Base-by-base conservation (phyloP, 2,329 filamentous ascomycete genomes). In the Corinectria fuckeliana region DNA sequence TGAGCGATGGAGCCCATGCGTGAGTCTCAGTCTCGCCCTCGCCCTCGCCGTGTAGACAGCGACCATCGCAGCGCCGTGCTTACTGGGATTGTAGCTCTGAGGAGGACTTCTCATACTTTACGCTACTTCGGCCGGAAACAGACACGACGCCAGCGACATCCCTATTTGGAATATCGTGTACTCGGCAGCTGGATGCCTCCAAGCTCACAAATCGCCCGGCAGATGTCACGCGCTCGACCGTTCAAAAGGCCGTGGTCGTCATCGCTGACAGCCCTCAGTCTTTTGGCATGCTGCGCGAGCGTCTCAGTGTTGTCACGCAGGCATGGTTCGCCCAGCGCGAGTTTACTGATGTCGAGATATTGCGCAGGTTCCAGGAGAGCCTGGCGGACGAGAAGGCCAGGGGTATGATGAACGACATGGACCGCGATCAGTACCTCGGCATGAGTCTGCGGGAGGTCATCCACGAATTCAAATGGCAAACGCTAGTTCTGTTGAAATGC, bases 71-170 rank as follows among this genome's bases (percentile, higher is more conserved):
- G 42, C 42, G 47, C 20, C 23, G 3, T 16, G 21, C 34, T n/a
- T 58, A 56, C 67, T 69, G 52, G 70, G 58, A 54, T 34, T 69
- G 93, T 71, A 95, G 91, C 56, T 89, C 91, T 20, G 90, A 90
- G 58, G 95, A 99, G 78, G 95, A 98, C 78, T 99, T 98, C 81
- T 97, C 93, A 50, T 99, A 99, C 80, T 99, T 99, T 76, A 98
- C 94, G 8, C 87, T 99, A 50, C 84, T 92, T 58, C 86, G 87
- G 26, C 87, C 88, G 45, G 83, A 82, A 54, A 82, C 78, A 63
- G 77, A 77, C 50, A 69, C 75, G 18, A 73, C 79, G 30, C 85
- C 89, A 6, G 86, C 88, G 26, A 93, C 91, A 2, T 96, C 92
- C 21, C 86, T 99, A 20, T 99, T 99, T 74, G 95, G 95, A 62